Base-by-base conservation (phyloP, 129 eudicot species). In the Deinandra increscens region DNA sequence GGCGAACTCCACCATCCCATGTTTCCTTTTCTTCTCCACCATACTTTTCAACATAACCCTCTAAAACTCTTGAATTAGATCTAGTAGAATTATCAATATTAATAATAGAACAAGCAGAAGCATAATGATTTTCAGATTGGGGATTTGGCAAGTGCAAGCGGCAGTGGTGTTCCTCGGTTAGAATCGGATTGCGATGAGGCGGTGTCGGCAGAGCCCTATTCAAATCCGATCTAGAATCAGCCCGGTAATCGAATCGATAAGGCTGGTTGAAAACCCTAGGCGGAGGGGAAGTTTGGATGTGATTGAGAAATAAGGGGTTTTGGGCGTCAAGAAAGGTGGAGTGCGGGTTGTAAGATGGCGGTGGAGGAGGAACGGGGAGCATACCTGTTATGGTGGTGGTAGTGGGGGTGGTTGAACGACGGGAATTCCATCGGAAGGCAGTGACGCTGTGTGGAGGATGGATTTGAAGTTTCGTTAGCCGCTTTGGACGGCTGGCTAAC, bases 401-500 rank as follows among this genome's bases (percentile, higher is more conserved):
- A 61, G n/a, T 74, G 80, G 60, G 68, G 80, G 71, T 72, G 80
- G 73, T 69, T 54, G 88, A 73, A 81, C 50, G 84, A 69, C 43
- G 86, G 81, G 69, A 68, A 82, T n/a, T 81, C 88, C 88, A 83
- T 83, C 58, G 72, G 66, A 34, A n/a, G 31, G 31, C 64, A n/a
- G 31, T 3, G 44, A 66, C 63, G 59, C 7, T 14, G 38, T 7
- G 14, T 20, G 68, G 34, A 13, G 33, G 55, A 38, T 12, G 64
- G 42, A 33, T 49, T 74, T 66, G 38, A 1, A 19, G 44, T 36
- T 60, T 65, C 38, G 12, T 18, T 61, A 33, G 2, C 42, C 19
- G 38, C n/a, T n/a, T n/a, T 20, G 78, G 56, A 38, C 65, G 65
- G 78, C 71, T 60, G 76, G 37, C 42, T 59, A 69, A 54, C 7